Evolutionary conservation across 495 filamentous ascomycete genomes (phyloP).

Genomic region (Hypoxylon trugodes): DNA sequence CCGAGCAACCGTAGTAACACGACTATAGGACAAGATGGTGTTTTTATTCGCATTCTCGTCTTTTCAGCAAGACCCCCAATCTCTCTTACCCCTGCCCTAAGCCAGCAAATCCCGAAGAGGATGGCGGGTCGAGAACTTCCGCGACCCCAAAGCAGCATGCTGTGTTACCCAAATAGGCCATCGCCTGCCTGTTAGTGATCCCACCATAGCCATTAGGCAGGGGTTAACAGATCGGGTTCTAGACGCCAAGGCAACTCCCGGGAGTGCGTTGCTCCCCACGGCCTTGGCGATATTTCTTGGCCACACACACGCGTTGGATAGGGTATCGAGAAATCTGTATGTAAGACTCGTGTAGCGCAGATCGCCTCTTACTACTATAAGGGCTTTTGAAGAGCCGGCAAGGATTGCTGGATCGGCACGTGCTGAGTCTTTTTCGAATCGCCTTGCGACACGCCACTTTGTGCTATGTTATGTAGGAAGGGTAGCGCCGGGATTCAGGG

Average conservation of each 20-base stretch:
- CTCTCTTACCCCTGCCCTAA: slow-evolving; percentile 19
- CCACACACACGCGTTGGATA: background rate
- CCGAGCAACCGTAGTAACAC: background rate
- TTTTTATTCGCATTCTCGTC: slow-evolving; percentile 28
- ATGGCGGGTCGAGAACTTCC: slow-evolving; percentile 25
- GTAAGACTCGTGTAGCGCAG: slow-evolving; percentile 16
- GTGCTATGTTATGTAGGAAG: background rate
- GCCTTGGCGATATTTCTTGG: slow-evolving; percentile 24
- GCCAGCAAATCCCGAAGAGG: slow-evolving; percentile 24
- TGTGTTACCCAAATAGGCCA: slow-evolving; percentile 14
- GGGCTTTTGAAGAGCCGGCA: slow-evolving; percentile 19
- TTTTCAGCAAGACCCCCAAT: slow-evolving; percentile 16
- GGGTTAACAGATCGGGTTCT: slow-evolving; percentile 25
- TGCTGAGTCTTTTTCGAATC: slow-evolving; percentile 3
- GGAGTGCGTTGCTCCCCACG: slow-evolving; percentile 16
- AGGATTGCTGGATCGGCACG: slow-evolving; percentile 4
- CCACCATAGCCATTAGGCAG: slow-evolving; percentile 1
- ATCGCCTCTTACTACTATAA: slow-evolving; percentile 8
- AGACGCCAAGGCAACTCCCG: slow-evolving; percentile 21
- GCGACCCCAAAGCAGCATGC: slow-evolving; percentile 11
- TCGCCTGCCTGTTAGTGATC: slow-evolving; percentile 11
- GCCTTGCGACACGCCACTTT: background rate
- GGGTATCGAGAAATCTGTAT: slow-evolving; percentile 14
- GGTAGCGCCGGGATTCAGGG: slow-evolving; percentile 4
- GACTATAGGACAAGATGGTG: slow-evolving; percentile 6